phyloP scores from a whole-genome alignment of 2,329 filamentous ascomycete genomes.

The Pseudogymnoascus verrucosus region DNA sequence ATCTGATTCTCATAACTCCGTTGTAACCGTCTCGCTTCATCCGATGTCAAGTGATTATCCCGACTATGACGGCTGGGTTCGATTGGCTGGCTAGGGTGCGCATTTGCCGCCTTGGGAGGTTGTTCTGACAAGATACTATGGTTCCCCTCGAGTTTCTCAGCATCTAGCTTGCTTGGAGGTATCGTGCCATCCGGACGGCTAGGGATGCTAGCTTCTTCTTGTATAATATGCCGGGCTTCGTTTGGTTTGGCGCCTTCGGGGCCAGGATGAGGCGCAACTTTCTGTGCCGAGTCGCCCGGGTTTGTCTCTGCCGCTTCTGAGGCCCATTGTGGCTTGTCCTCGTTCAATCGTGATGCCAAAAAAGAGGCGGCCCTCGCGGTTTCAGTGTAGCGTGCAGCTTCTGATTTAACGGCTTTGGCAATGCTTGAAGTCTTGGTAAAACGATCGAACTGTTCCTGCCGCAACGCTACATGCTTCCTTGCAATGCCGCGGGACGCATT shows the following conservation, averaged over 20 bases:
- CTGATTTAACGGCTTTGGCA: conserved; percentile 52
- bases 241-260: conserved; percentile 28
- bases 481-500: conserved; percentile 63
- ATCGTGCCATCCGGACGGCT: conserved; percentile 45
- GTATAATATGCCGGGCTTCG: conserved; percentile 36
- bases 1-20: conserved; percentile 43
- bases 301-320: conserved; percentile 15
- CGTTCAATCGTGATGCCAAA: conserved; percentile 49
- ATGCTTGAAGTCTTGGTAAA: conserved; percentile 58
- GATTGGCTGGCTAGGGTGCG: conserved; percentile 23
- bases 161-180: conserved; percentile 28
- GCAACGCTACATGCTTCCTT: conserved; percentile 51
- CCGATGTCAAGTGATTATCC: conserved; percentile 26
- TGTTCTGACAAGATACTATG: conserved; percentile 29
- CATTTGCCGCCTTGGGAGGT: conserved; percentile 30
- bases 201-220: conserved; percentile 35
- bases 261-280: conserved; percentile 19
- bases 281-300: conserved; percentile 16
- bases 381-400: conserved; percentile 53
- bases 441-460: conserved; percentile 50
- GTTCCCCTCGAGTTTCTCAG: conserved; percentile 20
- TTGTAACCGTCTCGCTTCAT: conserved; percentile 38
- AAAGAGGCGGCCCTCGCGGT: conserved; percentile 53
- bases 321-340: conserved; percentile 29
- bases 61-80: not conserved